Evolutionary conservation across 2,329 filamentous ascomycete species (phyloP), one percentile per base, ranked within the genome.

Genomic region (Juglanconis sp.): DNA sequence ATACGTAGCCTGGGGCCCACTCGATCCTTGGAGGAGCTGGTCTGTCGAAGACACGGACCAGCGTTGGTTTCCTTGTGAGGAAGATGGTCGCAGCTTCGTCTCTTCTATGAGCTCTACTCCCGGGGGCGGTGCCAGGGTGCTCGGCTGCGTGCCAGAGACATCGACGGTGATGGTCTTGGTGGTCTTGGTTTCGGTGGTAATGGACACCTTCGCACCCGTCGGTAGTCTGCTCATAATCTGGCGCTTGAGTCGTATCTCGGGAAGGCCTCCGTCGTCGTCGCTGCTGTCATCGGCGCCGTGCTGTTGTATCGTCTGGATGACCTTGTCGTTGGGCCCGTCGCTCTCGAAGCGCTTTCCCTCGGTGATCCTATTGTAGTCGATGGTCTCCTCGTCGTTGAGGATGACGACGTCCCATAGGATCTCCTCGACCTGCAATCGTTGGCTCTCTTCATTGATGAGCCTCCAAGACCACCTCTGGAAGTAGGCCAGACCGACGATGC

Each of bases 391-490:
- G 66, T 86, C 78, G 61, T 83, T 80, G 15, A 87, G 73, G 0
- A 89, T 82, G 7, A 89, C 84, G 3, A 88, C 81, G 66, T 89
- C 87, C 86, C 87, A 89, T 8, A 89, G 76, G 2, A 84, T 73
- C 63, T 87, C 83, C 59, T 87, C 83, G 17, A 77, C 76, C 10
- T 75, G 74, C 7, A 79, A 73, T 1, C 77, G 74, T 31, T 75
- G 73, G 6, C 70, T 72, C 65, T 86, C 82, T 52, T 81, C 78
- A 24, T 82, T 79, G 6, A 80, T 76, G 36, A 79, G 74, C 48
- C 76, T 80, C 56, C 77, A 78, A 62, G 83, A 87, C 68, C 78
- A 80, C 56, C 79, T 77, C 67, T 88, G 87, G 30, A 89, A 72
- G 60, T 87, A 85, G 4, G 85, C 84, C 59, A 89, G 72, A 13